Conservation (phyloP, 2,329 filamentous ascomycete species). For the Pseudogymnoascus sp. region DNA sequence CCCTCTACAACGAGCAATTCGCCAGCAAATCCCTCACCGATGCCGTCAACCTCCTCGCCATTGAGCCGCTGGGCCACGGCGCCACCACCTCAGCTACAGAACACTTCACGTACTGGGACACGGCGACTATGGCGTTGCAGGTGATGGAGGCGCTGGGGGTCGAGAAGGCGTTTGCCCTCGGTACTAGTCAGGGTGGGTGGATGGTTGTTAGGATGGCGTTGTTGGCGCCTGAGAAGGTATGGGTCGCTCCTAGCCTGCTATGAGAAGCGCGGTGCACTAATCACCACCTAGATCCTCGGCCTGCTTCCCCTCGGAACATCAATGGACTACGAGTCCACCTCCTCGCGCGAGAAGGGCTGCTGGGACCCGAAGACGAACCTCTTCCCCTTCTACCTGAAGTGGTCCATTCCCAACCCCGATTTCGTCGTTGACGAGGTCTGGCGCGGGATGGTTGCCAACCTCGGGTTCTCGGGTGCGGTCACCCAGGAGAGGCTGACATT, state of each 20-base stretch:
- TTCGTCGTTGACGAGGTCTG: conserved; percentile 43
- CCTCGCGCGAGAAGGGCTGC: conserved; percentile 39
- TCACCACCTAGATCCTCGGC: conserved; percentile 36
- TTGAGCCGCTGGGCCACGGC: conserved; percentile 48
- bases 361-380: conserved; percentile 42
- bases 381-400: conserved; percentile 36
- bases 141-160: conserved; percentile 45
- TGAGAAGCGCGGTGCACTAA: not conserved
- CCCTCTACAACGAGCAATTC: conserved; percentile 41
- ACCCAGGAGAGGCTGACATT: conserved; percentile 34
- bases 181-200: conserved; percentile 48
- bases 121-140: conserved; percentile 47
- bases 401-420: conserved; percentile 37
- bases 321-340: conserved; percentile 45
- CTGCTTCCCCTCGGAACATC: conserved; percentile 43
- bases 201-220: conserved; percentile 44
- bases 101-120: conserved; percentile 50
- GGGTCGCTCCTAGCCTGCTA: not conserved
- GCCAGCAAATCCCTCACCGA: conserved; percentile 33
- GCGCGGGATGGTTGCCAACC: conserved; percentile 37
- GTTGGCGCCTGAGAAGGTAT: conserved; percentile 41
- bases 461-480: conserved; percentile 40
- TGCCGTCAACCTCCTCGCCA: conserved; percentile 42
- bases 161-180: conserved; percentile 41
- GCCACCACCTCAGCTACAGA: conserved; percentile 34